Evolutionary conservation across 83 land plant genomes (phyloP), one percentile per base, ranked within the genome.

Genomic region (Thuja plicata): DNA sequence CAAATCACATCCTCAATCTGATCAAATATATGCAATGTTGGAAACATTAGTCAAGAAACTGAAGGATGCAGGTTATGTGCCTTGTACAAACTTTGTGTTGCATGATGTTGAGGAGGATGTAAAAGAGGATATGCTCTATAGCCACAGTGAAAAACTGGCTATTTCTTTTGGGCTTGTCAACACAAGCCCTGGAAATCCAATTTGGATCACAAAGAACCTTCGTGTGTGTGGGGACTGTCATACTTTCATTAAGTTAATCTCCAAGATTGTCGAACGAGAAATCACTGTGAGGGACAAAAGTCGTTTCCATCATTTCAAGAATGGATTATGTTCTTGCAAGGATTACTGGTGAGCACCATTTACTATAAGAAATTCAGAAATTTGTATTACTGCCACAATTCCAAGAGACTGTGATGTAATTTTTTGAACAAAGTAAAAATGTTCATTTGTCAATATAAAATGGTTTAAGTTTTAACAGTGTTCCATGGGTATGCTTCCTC

Each of bases 131-230:
- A 66, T 66, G 73, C 73, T 66, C 10, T 66, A 27, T 11, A 66
- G 73, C 24, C 73, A 66, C 32, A 66, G 73, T 66, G 73, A 66
- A 66, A 66, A 66, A 8, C 32, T 66, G 73, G 73, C 73, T 27
- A 66, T 66, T 66, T 66, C 10, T 66, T 66, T 66, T 66, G 73
- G 73, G 73, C 73, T 66, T 66, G 27, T 27, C 73, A 27, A 66
- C 73, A 66, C 73, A 66, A 66, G 73, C 73, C 73, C 73, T 66
- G 73, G 32, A 27, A 66, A 8, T 66, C 73, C 73, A 66, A 66
- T 66, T 66, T 66, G 73, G 73, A 66, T 66, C 73, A 66, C 73
- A 66, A 66, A 66, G 30, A 66, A 66, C 73, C 73, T 66, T 66
- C 73, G 73, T 8, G 30, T 66, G n/a, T 66, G 73, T 27, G 73